Base-by-base conservation (phyloP, 129 eudicot genomes). In the sunflower (Helianthus annuus) region DNA sequence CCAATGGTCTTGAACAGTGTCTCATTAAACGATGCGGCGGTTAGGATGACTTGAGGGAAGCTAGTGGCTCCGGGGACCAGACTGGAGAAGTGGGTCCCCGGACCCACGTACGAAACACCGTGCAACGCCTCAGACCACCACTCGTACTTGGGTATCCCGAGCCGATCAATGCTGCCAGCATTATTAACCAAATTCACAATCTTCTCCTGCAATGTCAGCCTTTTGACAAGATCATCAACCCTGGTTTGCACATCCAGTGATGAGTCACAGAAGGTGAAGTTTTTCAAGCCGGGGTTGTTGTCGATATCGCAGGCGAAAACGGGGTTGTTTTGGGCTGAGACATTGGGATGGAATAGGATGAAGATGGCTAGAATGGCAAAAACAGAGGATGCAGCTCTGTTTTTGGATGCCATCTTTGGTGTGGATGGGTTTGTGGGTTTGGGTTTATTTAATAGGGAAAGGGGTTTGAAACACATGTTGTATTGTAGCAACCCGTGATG, bases 81-180 rank as follows among this genome's bases (percentile, higher is more conserved):
- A 55, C 70, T 70, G 0, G 85, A 56, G 66, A 94, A 94, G 54
- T 68, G 87, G 13, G 96, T 86, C 51, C 98, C 98, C 4, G 93
- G 96, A 1, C 97, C 98, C 4, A 76, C 83, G 38, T 82, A 64
- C 0, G 98, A 90, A 3, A 94, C 93, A 0, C 98, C 98, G 29
- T 94, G 98, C 51, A 94, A 72, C 3, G 96, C 97, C 82, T 94
- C 98, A 0, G 98, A 90, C 98, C 98, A 94, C 98, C 97, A 94
- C 71, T 94, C 91, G 66, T 94, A 94, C 48, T 75, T 84, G 0
- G 97, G 97, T 9, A 94, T 86, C 40, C 98, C 98, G 2, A 94
- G 93, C 75, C 98, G 76, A 32, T 75, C 75, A 36, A 86, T 83
- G 8, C 86, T 83, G 19, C 76, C 86, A 0, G 98, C 84, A 27